Base-by-base conservation (phyloP, 2,329 filamentous ascomycete species). In the Hypocreales sp. region DNA sequence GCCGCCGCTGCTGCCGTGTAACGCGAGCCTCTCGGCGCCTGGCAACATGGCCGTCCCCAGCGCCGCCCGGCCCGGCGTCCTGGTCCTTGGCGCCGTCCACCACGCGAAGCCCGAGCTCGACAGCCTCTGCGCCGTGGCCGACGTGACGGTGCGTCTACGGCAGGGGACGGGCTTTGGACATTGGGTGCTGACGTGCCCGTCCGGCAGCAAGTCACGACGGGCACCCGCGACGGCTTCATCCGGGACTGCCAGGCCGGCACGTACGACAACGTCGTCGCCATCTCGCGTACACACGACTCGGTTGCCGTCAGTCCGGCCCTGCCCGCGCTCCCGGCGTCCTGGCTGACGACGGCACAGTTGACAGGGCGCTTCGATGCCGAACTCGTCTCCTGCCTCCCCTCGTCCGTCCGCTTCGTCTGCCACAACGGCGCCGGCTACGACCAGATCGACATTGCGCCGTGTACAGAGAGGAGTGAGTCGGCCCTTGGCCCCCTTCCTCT, bases 361-460 rank as follows among this genome's bases (percentile, higher is more conserved):
- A 79, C 75, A 0, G 76, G 76, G 2, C 42, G 58, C 12, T 58
- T 79, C 34, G 72, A 79, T 37, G 58, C 64, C 30, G 72, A 79
- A 42, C 45, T 80, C 24, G 51, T 77, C 24, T 45, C 56, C 20
- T 54, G 47, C 25, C 40, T 61, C 8, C 58, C 58, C 1, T 35
- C 47, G 22, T 46, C 41, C 5, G 36, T 61, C 28, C 53, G 51
- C 33, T 61, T 53, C 32, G 47, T 64, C 26, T 57, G 48, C 19
- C 60, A 64, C 27, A 46, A 42, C 23, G 40, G 46, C 15, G 46
- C 43, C 5, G 77, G 78, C 12, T 83, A 82, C 47, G 78, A 82
- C 41, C 72, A 80, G 46, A 58, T 81, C 32, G 71, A 79, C 40
- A 58, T 78, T 4, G 46, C 64, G 28, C 69, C 72, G 16, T 79